These are phyloP conservation scores for Podochytrium sp. DNA, from an alignment of 192 early-diverging fungal genomes.

Conservation along the genomic window DNA sequence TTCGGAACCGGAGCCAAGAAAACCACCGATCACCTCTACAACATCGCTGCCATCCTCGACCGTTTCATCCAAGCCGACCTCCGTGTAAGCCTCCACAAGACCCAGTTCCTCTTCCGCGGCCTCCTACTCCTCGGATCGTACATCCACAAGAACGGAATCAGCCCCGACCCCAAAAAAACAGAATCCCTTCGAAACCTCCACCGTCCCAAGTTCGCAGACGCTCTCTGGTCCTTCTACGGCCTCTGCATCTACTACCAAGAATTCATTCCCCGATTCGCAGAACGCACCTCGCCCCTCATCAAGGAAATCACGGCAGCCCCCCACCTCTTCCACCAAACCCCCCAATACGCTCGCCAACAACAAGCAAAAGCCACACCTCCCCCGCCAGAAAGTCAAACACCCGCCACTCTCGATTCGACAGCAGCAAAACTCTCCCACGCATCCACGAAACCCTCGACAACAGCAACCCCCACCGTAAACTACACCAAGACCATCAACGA, in stretches of 20 bases:
- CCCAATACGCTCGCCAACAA: not conserved
- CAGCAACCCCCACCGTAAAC: not conserved
- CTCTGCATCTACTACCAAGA: not conserved
- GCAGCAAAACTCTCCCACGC: not conserved
- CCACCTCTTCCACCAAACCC: not conserved
- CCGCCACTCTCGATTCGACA: not conserved
- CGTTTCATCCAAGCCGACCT: not conserved
- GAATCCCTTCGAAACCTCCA: not conserved
- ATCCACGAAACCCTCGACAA: not conserved
- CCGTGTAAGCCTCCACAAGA: not conserved
- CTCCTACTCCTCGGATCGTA: not conserved
- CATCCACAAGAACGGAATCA: not conserved
- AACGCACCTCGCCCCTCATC: not conserved
- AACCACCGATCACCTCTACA: not conserved
- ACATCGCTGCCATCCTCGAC: not conserved
- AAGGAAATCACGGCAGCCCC: not conserved
- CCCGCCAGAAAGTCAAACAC: not conserved
- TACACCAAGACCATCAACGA: not conserved
- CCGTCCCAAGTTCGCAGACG: not conserved
- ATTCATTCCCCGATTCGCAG: not conserved
- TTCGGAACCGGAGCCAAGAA: not conserved
- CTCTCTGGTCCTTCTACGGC: not conserved
- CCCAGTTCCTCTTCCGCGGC: not conserved
- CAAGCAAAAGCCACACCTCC: not conserved
- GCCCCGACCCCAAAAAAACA: not conserved